phyloP scores from a whole-genome alignment of 805 yeast genomes.

The Cyberlindnera galapagoensis region DNA sequence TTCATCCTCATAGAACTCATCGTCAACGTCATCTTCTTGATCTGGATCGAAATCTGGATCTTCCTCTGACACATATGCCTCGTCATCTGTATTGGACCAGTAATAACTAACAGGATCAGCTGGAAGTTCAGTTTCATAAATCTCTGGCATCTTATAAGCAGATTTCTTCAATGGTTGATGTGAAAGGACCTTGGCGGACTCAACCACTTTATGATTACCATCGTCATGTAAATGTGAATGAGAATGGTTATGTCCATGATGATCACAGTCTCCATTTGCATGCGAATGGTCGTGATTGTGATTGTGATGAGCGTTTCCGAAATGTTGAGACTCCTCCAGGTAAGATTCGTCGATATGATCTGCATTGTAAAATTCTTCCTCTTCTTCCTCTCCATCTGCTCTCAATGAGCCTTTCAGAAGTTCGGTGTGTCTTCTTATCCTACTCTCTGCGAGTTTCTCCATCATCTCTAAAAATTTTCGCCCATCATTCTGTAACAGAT shows the following conservation, averaged over 20 bases:
- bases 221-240: too few species aligned
- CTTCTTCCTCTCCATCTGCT: constrained; percentile 25
- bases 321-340: constrained; percentile 7
- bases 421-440: constrained; percentile 28
- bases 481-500: constrained; percentile 72
- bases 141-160: constrained; percentile 10
- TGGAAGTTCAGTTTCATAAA: constrained; percentile 5
- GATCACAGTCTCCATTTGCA: too few species aligned
- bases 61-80: constrained; percentile 18
- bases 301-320: constrained; percentile 2
- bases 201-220: constrained; percentile 21
- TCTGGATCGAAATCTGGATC: constrained; percentile 8
- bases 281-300: too few species aligned
- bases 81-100: constrained; percentile 13
- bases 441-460: constrained; percentile 61
- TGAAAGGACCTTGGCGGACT: background rate
- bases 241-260: too few species aligned
- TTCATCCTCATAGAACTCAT: constrained; percentile 16
- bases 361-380: constrained; percentile 23
- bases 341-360: constrained; percentile 19
- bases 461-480: constrained; percentile 70
- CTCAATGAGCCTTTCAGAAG: constrained; percentile 15
- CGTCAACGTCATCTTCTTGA: constrained; percentile 9
- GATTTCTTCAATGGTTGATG: constrained; percentile 1
- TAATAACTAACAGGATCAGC: constrained; percentile 12